Conservation (phyloP, 805 yeast species). For the Sporopachydermia lactativora region DNA sequence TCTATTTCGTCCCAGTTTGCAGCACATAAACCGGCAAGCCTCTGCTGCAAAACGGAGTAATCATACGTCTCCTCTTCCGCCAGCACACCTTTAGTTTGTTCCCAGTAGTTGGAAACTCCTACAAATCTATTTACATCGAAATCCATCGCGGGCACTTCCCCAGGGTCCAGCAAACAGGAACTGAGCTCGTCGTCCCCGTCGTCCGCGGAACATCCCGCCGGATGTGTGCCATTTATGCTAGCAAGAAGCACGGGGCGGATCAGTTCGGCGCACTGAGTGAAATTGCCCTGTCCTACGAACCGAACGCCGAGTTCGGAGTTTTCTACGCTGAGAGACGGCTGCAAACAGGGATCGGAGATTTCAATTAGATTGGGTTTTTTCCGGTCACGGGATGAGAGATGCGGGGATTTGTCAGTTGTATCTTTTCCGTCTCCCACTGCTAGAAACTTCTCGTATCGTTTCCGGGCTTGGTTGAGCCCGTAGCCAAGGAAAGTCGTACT, state of each 20-base stretch:
- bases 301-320: slow-evolving; percentile 10
- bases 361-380: slow-evolving; percentile 7
- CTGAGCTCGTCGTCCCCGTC: neutral
- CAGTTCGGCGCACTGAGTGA: slow-evolving; percentile 29
- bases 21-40: slow-evolving; percentile 6
- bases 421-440: slow-evolving; percentile 9
- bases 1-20: slow-evolving; percentile 6
- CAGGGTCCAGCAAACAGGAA: slow-evolving; percentile 35
- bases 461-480: slow-evolving; percentile 44
- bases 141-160: slow-evolving; percentile 40
- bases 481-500: slow-evolving; percentile 45
- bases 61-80: slow-evolving; percentile 19
- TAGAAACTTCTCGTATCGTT: slow-evolving; percentile 28
- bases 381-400: too few relatives aligned
- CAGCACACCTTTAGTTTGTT: slow-evolving; percentile 35
- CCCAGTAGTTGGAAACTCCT: slow-evolving; percentile 61
- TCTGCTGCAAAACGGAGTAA: slow-evolving; percentile 4
- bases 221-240: neutral
- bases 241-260: slow-evolving; percentile 30
- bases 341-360: slow-evolving; percentile 42
- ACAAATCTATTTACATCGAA: slow-evolving; percentile 41
- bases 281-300: slow-evolving; percentile 39
- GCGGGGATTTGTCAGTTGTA: too few relatives aligned
- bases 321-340: slow-evolving; percentile 25
- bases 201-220: slow-evolving; percentile 5